Evolutionary conservation across 78 protist genomes (phyloP).

Genomic region (Trichosphaerium sp.): DNA sequence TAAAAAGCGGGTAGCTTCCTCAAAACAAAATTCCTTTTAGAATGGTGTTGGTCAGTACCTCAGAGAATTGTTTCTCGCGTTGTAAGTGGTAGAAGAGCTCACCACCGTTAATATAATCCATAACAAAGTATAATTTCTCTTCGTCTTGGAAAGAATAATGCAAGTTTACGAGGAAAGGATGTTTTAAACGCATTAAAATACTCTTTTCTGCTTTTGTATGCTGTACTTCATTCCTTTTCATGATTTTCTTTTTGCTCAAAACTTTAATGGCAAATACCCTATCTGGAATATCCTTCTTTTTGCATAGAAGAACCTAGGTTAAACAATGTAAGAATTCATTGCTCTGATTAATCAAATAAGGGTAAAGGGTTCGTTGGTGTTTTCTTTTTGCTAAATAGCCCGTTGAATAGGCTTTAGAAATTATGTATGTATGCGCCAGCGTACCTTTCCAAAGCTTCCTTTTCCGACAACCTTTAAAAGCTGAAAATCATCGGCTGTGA

Average conservation of each 20-base stretch:
- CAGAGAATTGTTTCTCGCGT: conserved; percentile 60
- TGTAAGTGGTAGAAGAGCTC: conserved; percentile 78
- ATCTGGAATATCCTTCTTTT: conserved; percentile 48
- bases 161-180: conserved; percentile 78
- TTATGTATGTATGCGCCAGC: no score
- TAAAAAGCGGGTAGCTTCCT: no score
- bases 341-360: no score
- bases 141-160: conserved; percentile 84
- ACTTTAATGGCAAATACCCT: conserved; percentile 70
- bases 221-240: conserved; percentile 71
- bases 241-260: conserved; percentile 51
- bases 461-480: conserved; percentile 68
- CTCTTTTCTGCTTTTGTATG: conserved; percentile 76
- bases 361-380: no score
- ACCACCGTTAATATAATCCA: conserved; percentile 79
- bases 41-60: no score
- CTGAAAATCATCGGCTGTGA: conserved; percentile 71
- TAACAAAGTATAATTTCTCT: conserved; percentile 78
- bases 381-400: no score
- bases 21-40: no score
- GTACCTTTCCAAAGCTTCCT: conserved; percentile 85
- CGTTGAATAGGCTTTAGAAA: no score
- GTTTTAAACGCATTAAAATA: conserved; percentile 47
- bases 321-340: no score
- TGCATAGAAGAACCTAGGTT: no score